These are phyloP conservation scores for Zalaria obscura DNA, from an alignment of 2,329 filamentous ascomycete genomes.

Conservation along the genomic window DNA sequence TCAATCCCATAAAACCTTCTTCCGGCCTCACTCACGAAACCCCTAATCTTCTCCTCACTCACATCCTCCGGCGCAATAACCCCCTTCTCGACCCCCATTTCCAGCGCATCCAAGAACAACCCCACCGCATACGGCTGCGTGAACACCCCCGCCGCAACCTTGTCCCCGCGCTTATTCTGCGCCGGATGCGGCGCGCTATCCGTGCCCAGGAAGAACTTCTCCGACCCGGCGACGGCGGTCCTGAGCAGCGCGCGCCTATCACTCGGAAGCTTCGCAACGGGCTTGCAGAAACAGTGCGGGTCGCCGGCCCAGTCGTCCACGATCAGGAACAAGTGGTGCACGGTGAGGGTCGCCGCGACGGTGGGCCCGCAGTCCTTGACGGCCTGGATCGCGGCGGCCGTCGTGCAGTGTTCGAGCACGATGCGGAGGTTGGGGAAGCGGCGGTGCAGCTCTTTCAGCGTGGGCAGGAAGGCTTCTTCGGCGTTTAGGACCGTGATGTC, in stretches of 20 bases:
- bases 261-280: slow-evolving; percentile 47
- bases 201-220: slow-evolving; percentile 62
- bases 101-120: slow-evolving; percentile 50
- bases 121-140: slow-evolving; percentile 60
- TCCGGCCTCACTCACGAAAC: slow-evolving; percentile 44
- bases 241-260: slow-evolving; percentile 60
- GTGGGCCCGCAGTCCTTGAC: slow-evolving; percentile 63
- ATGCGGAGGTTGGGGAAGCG: slow-evolving; percentile 58
- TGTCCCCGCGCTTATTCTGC: slow-evolving; percentile 42
- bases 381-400: slow-evolving; percentile 63
- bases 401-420: slow-evolving; percentile 75
- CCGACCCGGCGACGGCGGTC: slow-evolving; percentile 43
- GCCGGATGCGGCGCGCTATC: slow-evolving; percentile 59
- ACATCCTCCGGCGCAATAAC: slow-evolving; percentile 40
- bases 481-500: slow-evolving; percentile 43
- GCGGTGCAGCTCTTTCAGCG: slow-evolving; percentile 56
- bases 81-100: slow-evolving; percentile 44
- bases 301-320: slow-evolving; percentile 58
- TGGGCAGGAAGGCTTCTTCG: slow-evolving; percentile 68
- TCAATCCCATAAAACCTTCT: slow-evolving; percentile 41
- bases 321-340: slow-evolving; percentile 71
- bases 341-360: slow-evolving; percentile 71
- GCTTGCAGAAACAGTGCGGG: slow-evolving; percentile 70
- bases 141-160: slow-evolving; percentile 60
- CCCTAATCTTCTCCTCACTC: slow-evolving; percentile 38